Base-by-base conservation (phyloP, 2,329 filamentous ascomycete species). In the Hymenoscyphus linearis region DNA sequence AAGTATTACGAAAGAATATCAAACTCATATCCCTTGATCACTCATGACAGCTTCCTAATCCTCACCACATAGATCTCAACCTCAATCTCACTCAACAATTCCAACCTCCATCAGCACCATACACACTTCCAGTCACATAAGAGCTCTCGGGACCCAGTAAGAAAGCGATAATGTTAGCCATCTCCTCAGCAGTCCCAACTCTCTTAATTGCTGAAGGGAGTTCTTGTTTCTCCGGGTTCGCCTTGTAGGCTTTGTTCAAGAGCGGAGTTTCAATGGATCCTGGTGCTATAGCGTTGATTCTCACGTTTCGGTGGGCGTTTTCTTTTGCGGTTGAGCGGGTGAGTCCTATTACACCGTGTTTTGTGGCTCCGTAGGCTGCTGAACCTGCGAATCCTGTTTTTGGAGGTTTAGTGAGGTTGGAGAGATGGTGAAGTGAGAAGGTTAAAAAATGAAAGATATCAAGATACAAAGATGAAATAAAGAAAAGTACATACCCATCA, bases 231-330 rank as follows among this genome's bases (percentile, higher is more conserved):
- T 62, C 35, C 1, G 63, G 60, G 56, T 66, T 67, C 14, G 10
- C 62, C 40, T 64, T 65, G 37, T 66, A 58, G 2, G 64, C 62
- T 67, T 77, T 74, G 61, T 78, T 73, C 76, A 82, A 77, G 67
- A 82, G 63, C 9, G 80, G 80, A 22, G 80, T 83, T 62, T 77
- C 74, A 56, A 82, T 81, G 5, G 78, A 73, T 4, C 79, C 80
- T 0, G 67, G 68, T 18, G 66, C 66, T 2, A 70, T 57, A 7
- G 66, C 67, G 40, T 70, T 69, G 6, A 69, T 64, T 66, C 79
- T 64, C 85, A 85, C 62, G 52, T 52, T 70, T 47, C 69, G 69
- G 36, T 72, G 66, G 1, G 75, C 76, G 52, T 74, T 60, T 63
- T 77, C 76, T 56, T 76, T 76, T 2, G 76, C 76, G 1, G 74